Evolutionary conservation across 805 yeast genomes (phyloP), one percentile per base, ranked within the genome.

Genomic region (Nakazawaea sp.): DNA sequence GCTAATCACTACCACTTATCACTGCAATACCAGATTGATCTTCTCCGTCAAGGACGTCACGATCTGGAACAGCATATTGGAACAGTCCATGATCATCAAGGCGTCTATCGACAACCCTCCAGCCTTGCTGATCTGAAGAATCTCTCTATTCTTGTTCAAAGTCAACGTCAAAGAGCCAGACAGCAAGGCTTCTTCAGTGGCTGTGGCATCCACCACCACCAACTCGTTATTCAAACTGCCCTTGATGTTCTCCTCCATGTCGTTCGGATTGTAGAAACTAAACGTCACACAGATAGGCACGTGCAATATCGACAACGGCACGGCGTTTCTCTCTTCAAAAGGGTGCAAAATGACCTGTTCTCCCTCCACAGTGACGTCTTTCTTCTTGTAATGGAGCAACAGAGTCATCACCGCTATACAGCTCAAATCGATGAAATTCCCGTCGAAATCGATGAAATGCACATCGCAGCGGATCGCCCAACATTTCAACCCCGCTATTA

Each of bases 381-480:
- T 95, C 48, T 84, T 80, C 39, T 73, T 74, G 58, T 77, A 92
- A 55, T 89, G 96, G 46, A 80, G 66, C 38, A 92, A 64, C 1
- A 85, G 95, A 6, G 90, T 75, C 72, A 87, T 81, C 6, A 87
- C 96, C 0, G 92, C 97, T 39, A 88, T 69, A 59, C 96, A 85
- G 29, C 90, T 81, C 5, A 87, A 83, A 57, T 92, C 98, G 28
- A 89, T 79, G 33, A 92, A 71, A 15, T 94, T 94, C 29, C 98
- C 98, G 58, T 92, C 98, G 52, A 77, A 87, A 53, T 88, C 82
- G 40, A 92, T 60, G 49, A 85, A 84, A 52, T 88, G 95, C 13
- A 92, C 76, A 53, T 89, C 97, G 0, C 94, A 97, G 41, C 94
- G 72, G 10, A 92, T 67, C 39, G 78, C 70, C 98, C 98, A 92